phyloP scores from a whole-genome alignment of 768 basidiomycete species.

The Lactarius indigo region DNA sequence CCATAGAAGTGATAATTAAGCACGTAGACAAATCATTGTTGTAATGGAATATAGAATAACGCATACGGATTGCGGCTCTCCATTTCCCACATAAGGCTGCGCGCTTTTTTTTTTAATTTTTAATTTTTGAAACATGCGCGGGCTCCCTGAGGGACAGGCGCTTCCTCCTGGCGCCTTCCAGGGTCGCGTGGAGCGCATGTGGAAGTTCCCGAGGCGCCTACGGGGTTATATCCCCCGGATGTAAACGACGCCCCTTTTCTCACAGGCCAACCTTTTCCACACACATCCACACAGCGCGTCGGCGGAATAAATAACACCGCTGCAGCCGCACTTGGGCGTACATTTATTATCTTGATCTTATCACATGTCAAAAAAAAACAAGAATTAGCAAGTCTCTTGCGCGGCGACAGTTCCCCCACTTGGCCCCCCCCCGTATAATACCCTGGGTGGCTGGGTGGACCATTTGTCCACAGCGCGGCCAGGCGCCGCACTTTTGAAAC shows the following conservation, averaged over 20 bases:
- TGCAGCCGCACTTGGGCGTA: not conserved
- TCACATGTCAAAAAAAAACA: not conserved
- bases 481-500: not conserved
- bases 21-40: not conserved
- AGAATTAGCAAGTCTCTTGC: not conserved
- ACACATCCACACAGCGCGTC: not conserved
- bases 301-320: not conserved
- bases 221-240: not conserved
- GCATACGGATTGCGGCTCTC: not conserved
- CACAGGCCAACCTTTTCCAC: not conserved
- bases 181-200: not conserved
- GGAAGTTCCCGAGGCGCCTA: not conserved
- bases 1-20: not conserved
- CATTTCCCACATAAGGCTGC: not conserved
- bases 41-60: not conserved
- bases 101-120: too few relatives aligned
- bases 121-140: too few relatives aligned
- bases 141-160: not conserved
- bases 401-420: not conserved
- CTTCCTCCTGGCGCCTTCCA: not conserved
- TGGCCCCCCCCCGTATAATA: not conserved
- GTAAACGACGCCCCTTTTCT: not conserved
- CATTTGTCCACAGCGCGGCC: not conserved
- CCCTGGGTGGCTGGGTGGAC: too few relatives aligned
- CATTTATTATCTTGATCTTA: not conserved